Evolutionary conservation across 2,329 filamentous ascomycete genomes (phyloP).

Genomic region (Setomelanomma holmii): DNA sequence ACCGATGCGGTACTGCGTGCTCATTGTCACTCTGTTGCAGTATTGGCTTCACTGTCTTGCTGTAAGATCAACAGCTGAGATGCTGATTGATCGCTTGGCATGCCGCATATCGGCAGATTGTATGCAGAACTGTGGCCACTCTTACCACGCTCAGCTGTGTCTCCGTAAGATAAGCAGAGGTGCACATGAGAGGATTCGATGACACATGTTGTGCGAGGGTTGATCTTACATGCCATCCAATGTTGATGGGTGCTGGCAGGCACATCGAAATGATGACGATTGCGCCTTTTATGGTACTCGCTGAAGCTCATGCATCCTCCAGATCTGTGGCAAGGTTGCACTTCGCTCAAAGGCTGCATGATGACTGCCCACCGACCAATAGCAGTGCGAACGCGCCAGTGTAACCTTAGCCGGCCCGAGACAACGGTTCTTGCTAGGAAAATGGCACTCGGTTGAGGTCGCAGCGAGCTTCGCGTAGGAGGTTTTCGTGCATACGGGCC

Average conservation of each 20-base stretch:
- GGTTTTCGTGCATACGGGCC: constrained; percentile 10
- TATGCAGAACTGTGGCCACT: neutral
- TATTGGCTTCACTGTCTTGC: no score
- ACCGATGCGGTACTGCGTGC: no score
- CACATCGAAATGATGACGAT: neutral
- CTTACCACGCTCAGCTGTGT: neutral
- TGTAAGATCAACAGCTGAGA: neutral
- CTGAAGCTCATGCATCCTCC: neutral
- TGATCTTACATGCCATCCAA: neutral
- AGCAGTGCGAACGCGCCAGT: neutral
- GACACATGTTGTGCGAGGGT: neutral
- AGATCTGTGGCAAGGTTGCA: neutral
- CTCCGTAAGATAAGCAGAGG: neutral
- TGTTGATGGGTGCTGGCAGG: neutral
- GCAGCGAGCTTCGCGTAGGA: constrained; percentile 14
- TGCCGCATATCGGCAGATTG: neutral
- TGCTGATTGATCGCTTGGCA: neutral
- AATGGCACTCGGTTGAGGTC: constrained; percentile 7
- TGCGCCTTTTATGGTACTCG: neutral
- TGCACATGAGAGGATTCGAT: neutral
- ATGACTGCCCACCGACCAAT: neutral
- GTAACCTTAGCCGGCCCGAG: neutral
- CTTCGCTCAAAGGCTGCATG: neutral
- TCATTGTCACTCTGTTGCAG: no score
- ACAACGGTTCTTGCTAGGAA: neutral